These are phyloP conservation scores for Arbutus unedo DNA, from an alignment of 148 eudicot genomes.

Conservation along the genomic window DNA sequence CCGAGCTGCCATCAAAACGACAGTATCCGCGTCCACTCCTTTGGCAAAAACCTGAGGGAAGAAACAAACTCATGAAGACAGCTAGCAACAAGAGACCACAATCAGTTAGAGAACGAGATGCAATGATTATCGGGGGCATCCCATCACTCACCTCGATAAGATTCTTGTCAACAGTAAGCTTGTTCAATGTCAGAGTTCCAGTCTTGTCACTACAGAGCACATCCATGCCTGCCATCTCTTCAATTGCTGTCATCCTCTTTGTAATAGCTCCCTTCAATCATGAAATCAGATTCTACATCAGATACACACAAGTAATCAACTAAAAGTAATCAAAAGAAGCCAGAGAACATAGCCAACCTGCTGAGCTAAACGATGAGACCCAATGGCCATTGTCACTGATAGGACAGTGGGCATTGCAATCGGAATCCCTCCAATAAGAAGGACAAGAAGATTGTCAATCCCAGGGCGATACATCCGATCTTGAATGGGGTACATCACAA, in stretches of 20 bases:
- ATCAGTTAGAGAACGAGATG: background rate
- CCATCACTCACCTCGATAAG: slow-evolving; percentile 43
- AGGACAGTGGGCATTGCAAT: slow-evolving; percentile 99
- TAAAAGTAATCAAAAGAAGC: background rate
- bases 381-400: slow-evolving; percentile 98
- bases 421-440: slow-evolving; percentile 98
- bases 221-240: slow-evolving; percentile 77
- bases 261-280: slow-evolving; percentile 58
- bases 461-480: slow-evolving; percentile 90
- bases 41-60: slow-evolving; percentile 75
- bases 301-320: background rate
- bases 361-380: slow-evolving; percentile 93
- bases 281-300: background rate
- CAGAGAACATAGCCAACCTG: slow-evolving; percentile 53
- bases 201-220: slow-evolving; percentile 70
- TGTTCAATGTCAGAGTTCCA: slow-evolving; percentile 64
- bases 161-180: slow-evolving; percentile 63
- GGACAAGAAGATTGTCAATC: slow-evolving; percentile 95
- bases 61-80: slow-evolving; percentile 11
- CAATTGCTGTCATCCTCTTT: slow-evolving; percentile 69
- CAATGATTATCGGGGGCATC: background rate
- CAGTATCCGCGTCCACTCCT: slow-evolving; percentile 84
- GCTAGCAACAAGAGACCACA: background rate
- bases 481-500: slow-evolving; percentile 98
- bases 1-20: slow-evolving; percentile 97